Evolutionary conservation across 257 asterid genomes (phyloP).

Genomic region (Nicotiana tomentosiformis): DNA sequence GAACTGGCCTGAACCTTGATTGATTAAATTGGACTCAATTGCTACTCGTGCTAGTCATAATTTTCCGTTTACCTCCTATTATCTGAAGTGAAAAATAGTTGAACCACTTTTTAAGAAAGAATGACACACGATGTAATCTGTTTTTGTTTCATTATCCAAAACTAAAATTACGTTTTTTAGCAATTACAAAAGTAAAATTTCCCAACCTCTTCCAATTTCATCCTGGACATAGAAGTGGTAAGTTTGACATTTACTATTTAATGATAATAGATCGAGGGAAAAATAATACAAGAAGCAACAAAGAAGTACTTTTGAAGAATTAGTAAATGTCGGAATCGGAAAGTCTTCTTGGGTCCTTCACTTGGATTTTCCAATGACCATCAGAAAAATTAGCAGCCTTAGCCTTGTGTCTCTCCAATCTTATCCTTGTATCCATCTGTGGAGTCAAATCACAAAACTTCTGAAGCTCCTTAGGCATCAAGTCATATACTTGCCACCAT

Average conservation of each 20-base stretch:
- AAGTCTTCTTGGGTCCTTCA: constrained; percentile 26
- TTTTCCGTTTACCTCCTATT: not conserved
- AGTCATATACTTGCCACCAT: constrained; percentile 62
- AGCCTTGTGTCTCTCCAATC: constrained; percentile 24
- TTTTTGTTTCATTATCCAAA: not conserved
- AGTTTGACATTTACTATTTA: not conserved
- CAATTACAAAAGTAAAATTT: not conserved
- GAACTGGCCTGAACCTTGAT: not conserved
- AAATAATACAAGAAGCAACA: constrained; percentile 1
- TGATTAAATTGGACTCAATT: not conserved
- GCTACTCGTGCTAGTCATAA: not conserved
- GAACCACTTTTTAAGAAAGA: not conserved
- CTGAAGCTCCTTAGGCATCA: constrained; percentile 47
- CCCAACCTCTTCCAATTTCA: not conserved
- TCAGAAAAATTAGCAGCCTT: constrained; percentile 22
- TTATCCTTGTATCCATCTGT: constrained; percentile 22
- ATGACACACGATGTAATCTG: not conserved
- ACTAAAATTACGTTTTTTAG: not conserved
- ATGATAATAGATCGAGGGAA: not conserved
- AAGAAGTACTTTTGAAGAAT: not conserved
- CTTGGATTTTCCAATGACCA: constrained; percentile 32
- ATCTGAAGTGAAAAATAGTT: not conserved
- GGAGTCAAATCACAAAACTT: constrained; percentile 32
- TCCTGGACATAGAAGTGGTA: not conserved
- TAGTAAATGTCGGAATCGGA: not conserved